Evolutionary conservation across 768 basidiomycete genomes (phyloP).

Genomic region (Roridomyces roridus): DNA sequence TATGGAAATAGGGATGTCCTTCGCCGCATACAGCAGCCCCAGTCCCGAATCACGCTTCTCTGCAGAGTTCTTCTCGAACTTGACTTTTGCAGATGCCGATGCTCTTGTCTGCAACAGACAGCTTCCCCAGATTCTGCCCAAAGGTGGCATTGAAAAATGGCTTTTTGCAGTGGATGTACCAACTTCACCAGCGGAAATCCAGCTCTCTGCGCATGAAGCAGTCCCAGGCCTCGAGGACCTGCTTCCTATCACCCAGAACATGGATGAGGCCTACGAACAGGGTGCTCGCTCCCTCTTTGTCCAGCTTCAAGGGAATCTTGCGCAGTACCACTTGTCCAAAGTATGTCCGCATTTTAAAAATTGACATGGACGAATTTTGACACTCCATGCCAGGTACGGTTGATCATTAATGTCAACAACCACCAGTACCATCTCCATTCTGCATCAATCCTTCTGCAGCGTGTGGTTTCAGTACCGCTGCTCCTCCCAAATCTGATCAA

Average conservation of each 20-base stretch:
- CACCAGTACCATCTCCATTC: background rate
- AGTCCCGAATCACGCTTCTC: background rate
- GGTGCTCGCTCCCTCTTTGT: background rate
- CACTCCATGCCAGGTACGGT: background rate
- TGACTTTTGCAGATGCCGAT: background rate
- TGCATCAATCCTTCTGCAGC: background rate
- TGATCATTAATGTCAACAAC: background rate
- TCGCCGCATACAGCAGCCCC: background rate
- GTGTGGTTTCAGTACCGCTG: background rate
- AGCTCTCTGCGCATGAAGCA: background rate
- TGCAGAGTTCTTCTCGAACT: background rate
- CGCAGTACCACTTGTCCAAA: background rate
- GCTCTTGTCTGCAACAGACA: background rate
- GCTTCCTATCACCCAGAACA: background rate
- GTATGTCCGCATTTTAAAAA: background rate
- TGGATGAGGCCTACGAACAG: background rate
- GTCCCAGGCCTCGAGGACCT: background rate
- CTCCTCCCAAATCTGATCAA: background rate
- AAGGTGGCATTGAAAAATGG: background rate
- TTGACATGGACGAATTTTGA: background rate
- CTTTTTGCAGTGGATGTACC: background rate
- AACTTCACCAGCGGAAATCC: background rate
- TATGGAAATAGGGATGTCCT: too few species aligned
- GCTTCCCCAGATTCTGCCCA: background rate
- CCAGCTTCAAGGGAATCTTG: background rate